phyloP scores from a whole-genome alignment of 176 grass and related monocot genomes.

The Triticum monococcum region DNA sequence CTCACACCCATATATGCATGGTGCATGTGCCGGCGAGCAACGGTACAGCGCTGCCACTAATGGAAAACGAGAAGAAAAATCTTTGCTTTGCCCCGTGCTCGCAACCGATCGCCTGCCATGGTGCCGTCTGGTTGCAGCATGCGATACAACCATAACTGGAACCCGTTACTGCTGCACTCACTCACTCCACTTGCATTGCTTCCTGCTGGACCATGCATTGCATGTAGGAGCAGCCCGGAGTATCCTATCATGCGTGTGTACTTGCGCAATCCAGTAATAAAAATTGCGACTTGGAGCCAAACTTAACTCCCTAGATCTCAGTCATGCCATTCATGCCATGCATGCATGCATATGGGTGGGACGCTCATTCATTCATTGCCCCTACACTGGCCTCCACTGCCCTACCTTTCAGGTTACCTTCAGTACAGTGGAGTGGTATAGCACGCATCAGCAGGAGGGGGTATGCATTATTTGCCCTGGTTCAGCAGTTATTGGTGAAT shows the following conservation, averaged over 20 bases:
- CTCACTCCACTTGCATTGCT: neutral
- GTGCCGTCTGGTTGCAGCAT: neutral
- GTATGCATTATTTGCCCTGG: neutral
- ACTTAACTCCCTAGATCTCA: slow-evolving; percentile 30
- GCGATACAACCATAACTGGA: neutral
- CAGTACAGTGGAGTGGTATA: neutral
- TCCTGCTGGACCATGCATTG: neutral
- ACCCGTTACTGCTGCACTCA: neutral
- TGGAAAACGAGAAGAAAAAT: neutral
- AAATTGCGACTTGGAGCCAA: slow-evolving; percentile 29
- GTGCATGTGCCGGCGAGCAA: neutral
- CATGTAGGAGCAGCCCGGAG: neutral
- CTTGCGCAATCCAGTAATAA: slow-evolving; percentile 30
- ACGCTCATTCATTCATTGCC: neutral
- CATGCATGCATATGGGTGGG: neutral
- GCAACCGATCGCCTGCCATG: neutral
- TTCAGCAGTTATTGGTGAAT: neutral
- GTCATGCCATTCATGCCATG: neutral
- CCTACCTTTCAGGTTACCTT: slow-evolving; percentile 16
- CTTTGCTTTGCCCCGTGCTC: neutral
- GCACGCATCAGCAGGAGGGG: neutral
- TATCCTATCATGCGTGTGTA: neutral
- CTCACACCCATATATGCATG: neutral
- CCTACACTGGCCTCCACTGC: neutral
- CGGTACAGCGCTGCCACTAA: neutral